A percentile compares a stretch with the other conserved stretches of the same genome.
These are phyloP conservation scores for Bertia moriformis DNA, from an alignment of 2,329 filamentous ascomycete genomes.

Conservation along the genomic window DNA sequence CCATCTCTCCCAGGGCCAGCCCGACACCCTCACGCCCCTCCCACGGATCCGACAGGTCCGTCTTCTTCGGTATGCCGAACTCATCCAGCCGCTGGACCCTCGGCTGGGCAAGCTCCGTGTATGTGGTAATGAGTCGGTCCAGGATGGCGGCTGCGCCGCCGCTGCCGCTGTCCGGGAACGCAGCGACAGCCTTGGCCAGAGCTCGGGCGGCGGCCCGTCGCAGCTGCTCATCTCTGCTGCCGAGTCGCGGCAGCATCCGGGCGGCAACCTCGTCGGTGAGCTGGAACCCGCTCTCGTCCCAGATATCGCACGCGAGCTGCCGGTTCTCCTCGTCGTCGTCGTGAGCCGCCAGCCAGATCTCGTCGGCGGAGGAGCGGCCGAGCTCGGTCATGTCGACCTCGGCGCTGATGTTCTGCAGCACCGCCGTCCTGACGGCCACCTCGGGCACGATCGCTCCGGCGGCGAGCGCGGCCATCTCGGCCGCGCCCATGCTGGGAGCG, in stretches of 20 bases:
- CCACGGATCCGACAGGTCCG: conserved; percentile 79
- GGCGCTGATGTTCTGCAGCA: conserved; percentile 77
- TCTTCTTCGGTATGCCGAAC: conserved; percentile 86
- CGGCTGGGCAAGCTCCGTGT: conserved; percentile 68
- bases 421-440: conserved; percentile 64
- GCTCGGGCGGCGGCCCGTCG: conserved; percentile 71
- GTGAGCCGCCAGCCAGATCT: conserved; percentile 86
- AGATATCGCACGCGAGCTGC: conserved; percentile 72
- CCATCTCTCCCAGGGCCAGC: conserved; percentile 71
- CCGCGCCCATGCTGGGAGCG: conserved; percentile 60
- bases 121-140: conserved; percentile 51
- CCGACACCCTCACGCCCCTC: conserved; percentile 81
- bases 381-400: conserved; percentile 85
- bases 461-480: conserved; percentile 63
- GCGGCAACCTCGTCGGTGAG: conserved; percentile 50
- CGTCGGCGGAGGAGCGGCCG: conserved; percentile 69
- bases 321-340: conserved; percentile 80
- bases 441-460: conserved; percentile 68
- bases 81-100: conserved; percentile 73
- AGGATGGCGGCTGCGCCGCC: too few species aligned
- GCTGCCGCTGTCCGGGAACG: conserved; percentile 40
- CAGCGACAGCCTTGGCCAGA: conserved; percentile 59
- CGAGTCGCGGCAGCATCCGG: conserved; percentile 63
- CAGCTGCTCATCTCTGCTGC: conserved; percentile 67
- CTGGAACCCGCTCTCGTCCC: conserved; percentile 80